Evolutionary conservation across 768 basidiomycete species (phyloP), one percentile per base, ranked within the genome.

Genomic region (Russula olivacea): DNA sequence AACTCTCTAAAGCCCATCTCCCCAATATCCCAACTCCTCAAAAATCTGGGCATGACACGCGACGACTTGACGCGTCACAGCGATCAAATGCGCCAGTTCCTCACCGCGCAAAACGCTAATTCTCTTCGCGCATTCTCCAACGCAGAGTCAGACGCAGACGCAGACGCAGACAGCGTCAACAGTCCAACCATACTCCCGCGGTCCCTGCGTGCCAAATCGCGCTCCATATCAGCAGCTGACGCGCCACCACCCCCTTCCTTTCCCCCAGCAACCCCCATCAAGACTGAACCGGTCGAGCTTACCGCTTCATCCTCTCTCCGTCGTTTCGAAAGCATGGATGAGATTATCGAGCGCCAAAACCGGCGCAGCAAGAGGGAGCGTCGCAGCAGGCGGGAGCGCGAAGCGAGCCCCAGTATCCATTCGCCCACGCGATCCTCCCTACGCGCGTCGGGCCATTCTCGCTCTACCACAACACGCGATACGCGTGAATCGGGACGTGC

Each of bases 81-180:
- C 69, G 81, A 86, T 75, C 82, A 89, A 72, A 91, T 91, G 89
- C 86, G 88, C 57, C 83, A 84, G 68, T 90, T 89, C 76, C 79
- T 89, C 68, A 85, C 82, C 38, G 74, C 83, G 34, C 80, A 84
- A 70, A 76, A 76, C 69, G 71, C 75, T 57, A 71, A 72, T 60
- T 72, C 80, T 74, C 73, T 79, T 73, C 79, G 80, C 75, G 77
- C 77, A 70, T 65, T 76, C 68, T 74, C 75, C 61, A 72, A 71
- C 71, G 64, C 61, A 76, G 67, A 74, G 73, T 63, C 75, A 71
- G 68, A 34, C 34, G 34, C 1, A 11, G 34, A 74, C 4, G 36
- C 36, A 36, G 36, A 74, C 66, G 66, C 70, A 71, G 58, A 78
- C 75, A 55, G 50, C 21, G 45, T 50, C 1, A 48, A 51, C 49